phyloP scores from a whole-genome alignment of 371 early-diverging fungal genomes.

The Saksenaea oblongispora region DNA sequence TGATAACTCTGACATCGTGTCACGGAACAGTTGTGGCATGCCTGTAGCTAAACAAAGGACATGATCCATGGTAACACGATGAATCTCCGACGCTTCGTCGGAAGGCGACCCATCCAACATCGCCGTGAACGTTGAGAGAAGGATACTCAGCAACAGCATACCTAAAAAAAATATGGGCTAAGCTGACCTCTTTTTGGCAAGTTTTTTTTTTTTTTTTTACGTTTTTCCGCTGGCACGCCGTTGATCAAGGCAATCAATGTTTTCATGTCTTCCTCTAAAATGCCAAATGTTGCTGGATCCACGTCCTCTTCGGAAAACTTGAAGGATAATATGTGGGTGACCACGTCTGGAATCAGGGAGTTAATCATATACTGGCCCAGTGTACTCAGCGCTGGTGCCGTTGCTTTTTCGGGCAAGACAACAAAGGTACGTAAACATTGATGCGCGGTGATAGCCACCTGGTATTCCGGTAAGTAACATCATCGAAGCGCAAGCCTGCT shows the following conservation, averaged over 20 bases:
- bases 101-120: constrained; percentile 41
- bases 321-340: constrained; percentile 27
- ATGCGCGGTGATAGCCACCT: constrained; percentile 45
- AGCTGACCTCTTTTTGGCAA: no score
- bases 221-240: constrained; percentile 33
- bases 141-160: constrained; percentile 24
- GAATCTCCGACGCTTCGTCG: constrained; percentile 27
- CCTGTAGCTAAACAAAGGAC: constrained; percentile 40
- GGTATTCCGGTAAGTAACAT: not conserved
- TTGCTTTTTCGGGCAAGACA: constrained; percentile 38
- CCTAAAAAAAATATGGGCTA: constrained; percentile 6
- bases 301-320: constrained; percentile 13
- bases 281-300: constrained; percentile 8
- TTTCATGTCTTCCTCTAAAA: constrained; percentile 45
- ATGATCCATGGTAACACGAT: constrained; percentile 32
- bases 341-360: constrained; percentile 32
- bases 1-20: constrained; percentile 32
- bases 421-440: constrained; percentile 54
- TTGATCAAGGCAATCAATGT: constrained; percentile 35
- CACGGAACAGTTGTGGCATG: constrained; percentile 40
- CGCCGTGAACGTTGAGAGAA: constrained; percentile 41
- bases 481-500: not conserved
- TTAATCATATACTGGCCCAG: constrained; percentile 34
- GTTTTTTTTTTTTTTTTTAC: constrained; percentile 31
- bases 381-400: constrained; percentile 17